Conservation (phyloP, 2,329 filamentous ascomycete genomes). For the Pezicula rhizophila region DNA sequence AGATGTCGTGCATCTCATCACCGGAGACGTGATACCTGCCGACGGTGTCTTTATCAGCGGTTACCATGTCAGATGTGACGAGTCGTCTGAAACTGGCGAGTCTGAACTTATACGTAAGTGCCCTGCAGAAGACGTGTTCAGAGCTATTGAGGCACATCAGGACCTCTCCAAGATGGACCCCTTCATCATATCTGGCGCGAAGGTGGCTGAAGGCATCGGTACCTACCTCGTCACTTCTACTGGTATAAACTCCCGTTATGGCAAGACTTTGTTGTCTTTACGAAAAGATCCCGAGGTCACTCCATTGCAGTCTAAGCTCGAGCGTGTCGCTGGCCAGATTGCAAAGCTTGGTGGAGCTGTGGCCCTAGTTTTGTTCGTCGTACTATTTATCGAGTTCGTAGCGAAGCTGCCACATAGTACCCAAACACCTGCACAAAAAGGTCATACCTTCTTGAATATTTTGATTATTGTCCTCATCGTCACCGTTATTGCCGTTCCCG, state of each 20-base stretch:
- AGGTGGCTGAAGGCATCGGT: slow-evolving; percentile 67
- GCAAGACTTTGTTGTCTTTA: slow-evolving; percentile 69
- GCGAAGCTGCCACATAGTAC: slow-evolving; percentile 48
- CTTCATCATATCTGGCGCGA: slow-evolving; percentile 71
- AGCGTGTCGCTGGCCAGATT: slow-evolving; percentile 70
- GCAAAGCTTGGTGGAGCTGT: slow-evolving; percentile 62
- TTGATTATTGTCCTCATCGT: slow-evolving; percentile 57
- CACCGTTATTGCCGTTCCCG: slow-evolving; percentile 57
- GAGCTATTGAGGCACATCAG: slow-evolving; percentile 46
- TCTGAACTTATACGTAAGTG: slow-evolving; percentile 65
- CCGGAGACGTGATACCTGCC: slow-evolving; percentile 64
- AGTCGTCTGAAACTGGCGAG: slow-evolving; percentile 69
- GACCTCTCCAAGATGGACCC: slow-evolving; percentile 60
- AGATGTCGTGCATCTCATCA: slow-evolving; percentile 62
- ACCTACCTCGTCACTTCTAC: slow-evolving; percentile 67
- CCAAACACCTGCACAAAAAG: slow-evolving; percentile 44
- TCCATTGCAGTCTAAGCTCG: slow-evolving; percentile 68
- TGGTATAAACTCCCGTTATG: slow-evolving; percentile 67
- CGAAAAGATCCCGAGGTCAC: slow-evolving; percentile 69
- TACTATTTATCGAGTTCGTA: slow-evolving; percentile 70
- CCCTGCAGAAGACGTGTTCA: slow-evolving; percentile 53
- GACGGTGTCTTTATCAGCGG: slow-evolving; percentile 65
- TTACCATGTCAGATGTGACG: slow-evolving; percentile 63
- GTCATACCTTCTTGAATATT: slow-evolving; percentile 51
- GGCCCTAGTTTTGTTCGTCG: slow-evolving; percentile 66